phyloP scores from a whole-genome alignment of 306 rosid species.

The Cicer cuneatum region DNA sequence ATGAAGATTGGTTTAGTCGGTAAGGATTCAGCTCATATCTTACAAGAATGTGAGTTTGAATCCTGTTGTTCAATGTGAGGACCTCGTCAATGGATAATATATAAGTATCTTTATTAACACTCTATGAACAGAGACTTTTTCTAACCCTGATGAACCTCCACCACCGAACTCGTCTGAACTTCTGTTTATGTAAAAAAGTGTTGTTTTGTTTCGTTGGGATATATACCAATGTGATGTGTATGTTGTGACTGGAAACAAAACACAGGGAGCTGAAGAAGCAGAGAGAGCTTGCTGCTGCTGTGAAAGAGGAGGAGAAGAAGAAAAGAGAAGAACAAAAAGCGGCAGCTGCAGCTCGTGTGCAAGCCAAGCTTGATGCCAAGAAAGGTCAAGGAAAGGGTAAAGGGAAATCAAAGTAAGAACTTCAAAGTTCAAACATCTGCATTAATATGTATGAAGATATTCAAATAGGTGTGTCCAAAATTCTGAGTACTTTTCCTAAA shows the following conservation, averaged over 20 bases:
- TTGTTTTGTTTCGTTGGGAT: constrained; percentile 1
- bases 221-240: constrained; percentile 17
- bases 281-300: constrained; percentile 86
- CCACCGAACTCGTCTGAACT: background rate
- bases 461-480: background rate
- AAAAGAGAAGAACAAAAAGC: constrained; percentile 95
- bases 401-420: constrained; percentile 72
- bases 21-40: background rate
- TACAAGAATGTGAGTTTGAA: background rate
- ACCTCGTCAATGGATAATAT: background rate
- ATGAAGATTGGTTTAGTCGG: background rate
- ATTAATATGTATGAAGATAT: background rate
- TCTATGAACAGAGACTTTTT: background rate
- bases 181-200: background rate
- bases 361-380: constrained; percentile 89
- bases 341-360: constrained; percentile 89
- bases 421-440: constrained; percentile 26
- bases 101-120: background rate
- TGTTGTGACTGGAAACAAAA: constrained; percentile 25
- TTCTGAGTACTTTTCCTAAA: background rate
- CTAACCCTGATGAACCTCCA: background rate
- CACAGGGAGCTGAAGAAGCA: constrained; percentile 92
- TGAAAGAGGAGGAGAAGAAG: constrained; percentile 86
- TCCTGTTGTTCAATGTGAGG: background rate
- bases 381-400: constrained; percentile 93